Evolutionary conservation across 2,329 filamentous ascomycete genomes (phyloP).

Genomic region (Sclerotiophoma versabilis): DNA sequence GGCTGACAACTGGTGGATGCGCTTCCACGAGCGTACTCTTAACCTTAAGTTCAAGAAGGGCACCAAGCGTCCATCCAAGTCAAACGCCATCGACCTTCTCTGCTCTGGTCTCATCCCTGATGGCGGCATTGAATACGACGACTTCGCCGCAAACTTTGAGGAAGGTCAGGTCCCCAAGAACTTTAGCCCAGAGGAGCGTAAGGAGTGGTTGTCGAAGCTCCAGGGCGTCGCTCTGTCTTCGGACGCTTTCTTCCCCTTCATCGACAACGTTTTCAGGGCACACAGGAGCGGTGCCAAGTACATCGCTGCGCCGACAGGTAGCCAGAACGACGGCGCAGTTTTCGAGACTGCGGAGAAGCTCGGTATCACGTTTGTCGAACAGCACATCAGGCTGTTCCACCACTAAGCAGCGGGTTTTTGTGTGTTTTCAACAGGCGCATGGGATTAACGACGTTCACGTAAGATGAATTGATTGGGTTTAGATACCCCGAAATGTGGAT

Average conservation of each 20-base stretch:
- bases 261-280: constrained; percentile 95
- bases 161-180: constrained; percentile 73
- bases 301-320: constrained; percentile 90
- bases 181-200: constrained; percentile 84
- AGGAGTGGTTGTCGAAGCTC: constrained; percentile 84
- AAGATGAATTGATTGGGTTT: constrained; percentile 12
- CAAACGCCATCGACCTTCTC: constrained; percentile 95
- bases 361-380: constrained; percentile 93
- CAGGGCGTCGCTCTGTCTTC: constrained; percentile 85
- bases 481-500: constrained; percentile 13
- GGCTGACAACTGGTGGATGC: constrained; percentile 99
- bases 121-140: constrained; percentile 80
- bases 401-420: constrained; percentile 64
- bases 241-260: constrained; percentile 99
- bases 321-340: constrained; percentile 81
- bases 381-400: constrained; percentile 92
- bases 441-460: constrained; percentile 18
- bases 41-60: constrained; percentile 96
- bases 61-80: constrained; percentile 95
- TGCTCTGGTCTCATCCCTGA: constrained; percentile 89
- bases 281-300: constrained; percentile 91
- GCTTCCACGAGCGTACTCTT: constrained; percentile 90
- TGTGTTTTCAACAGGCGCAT: constrained; percentile 16
- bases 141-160: constrained; percentile 90
- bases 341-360: constrained; percentile 91